Evolutionary conservation across 1,284 basidiomycete genomes (phyloP).

Genomic region (Heterobasidion irregulare): DNA sequence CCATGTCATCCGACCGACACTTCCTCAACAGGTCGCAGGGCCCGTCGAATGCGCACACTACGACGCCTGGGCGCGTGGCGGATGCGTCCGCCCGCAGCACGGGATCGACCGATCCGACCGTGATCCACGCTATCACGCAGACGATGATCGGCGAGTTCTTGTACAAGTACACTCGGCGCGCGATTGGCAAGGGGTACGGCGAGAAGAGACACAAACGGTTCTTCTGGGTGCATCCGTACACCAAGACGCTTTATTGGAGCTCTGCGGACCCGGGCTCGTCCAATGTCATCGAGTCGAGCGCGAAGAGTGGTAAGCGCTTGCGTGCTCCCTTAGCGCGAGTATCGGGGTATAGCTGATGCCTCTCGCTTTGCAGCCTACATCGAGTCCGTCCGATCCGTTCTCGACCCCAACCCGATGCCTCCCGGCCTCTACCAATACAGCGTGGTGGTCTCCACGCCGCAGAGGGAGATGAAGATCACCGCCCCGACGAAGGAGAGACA

Average conservation of each 20-base stretch:
- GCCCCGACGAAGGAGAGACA: conserved; percentile 91
- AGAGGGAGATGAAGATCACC: conserved; percentile 97
- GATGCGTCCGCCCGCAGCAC: conserved; percentile 20
- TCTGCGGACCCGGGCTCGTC: conserved; percentile 87
- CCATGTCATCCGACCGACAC: conserved; percentile 68
- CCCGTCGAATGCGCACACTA: conserved; percentile 11
- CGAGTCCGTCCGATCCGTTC: conserved; percentile 81
- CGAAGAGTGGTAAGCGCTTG: conserved; percentile 83
- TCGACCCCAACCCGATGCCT: conserved; percentile 90
- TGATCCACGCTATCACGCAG: conserved; percentile 97
- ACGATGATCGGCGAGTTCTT: conserved; percentile 99
- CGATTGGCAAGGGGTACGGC: conserved; percentile 88
- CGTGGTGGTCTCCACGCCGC: conserved; percentile 87
- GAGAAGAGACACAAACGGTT: conserved; percentile 91
- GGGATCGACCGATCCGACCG: conserved; percentile 68
- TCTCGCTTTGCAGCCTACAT: conserved; percentile 74
- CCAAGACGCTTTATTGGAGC: conserved; percentile 97
- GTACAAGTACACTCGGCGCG: conserved; percentile 92
- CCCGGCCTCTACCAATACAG: conserved; percentile 91
- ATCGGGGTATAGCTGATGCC: background rate
- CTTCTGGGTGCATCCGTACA: conserved; percentile 99
- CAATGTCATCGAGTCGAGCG: conserved; percentile 83
- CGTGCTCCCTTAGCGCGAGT: background rate
- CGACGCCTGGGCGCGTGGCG: conserved; percentile 15
- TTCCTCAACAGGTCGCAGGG: conserved; percentile 29